phyloP scores from a whole-genome alignment of 176 grass and related monocot species.

The Musa acuminata region DNA sequence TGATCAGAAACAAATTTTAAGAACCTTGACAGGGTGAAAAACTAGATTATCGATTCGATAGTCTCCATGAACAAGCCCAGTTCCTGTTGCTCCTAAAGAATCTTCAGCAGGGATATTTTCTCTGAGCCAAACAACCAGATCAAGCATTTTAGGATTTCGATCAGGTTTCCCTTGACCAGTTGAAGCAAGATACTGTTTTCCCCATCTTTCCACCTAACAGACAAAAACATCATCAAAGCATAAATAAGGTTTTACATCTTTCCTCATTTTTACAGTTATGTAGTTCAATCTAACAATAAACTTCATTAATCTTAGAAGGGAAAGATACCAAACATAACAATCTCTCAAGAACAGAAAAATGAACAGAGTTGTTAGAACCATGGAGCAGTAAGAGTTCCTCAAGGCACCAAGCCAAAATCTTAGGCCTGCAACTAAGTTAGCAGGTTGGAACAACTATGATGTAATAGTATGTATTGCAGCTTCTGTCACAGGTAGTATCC shows the following conservation, averaged over 20 bases:
- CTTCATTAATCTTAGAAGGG: background rate
- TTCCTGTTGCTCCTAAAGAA: conserved; percentile 37
- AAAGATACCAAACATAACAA: background rate
- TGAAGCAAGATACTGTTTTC: conserved; percentile 68
- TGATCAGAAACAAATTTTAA: background rate
- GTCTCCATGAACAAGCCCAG: conserved; percentile 88
- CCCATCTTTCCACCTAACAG: conserved; percentile 74
- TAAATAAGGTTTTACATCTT: conserved; percentile 8
- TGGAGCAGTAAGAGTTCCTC: background rate
- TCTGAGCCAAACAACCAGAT: conserved; percentile 67
- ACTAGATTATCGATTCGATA: conserved; percentile 82
- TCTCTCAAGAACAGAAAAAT: background rate
- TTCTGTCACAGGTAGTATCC: background rate
- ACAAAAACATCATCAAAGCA: conserved; percentile 6
- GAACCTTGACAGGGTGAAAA: conserved; percentile 81
- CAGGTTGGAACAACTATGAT: background rate
- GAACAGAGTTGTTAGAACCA: background rate
- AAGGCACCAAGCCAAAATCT: background rate
- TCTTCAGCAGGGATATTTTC: conserved; percentile 65
- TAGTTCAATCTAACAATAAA: background rate
- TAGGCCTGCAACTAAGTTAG: background rate
- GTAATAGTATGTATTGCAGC: background rate
- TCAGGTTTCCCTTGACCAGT: conserved; percentile 70
- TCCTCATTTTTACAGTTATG: background rate
- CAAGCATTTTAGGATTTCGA: conserved; percentile 69